These are phyloP conservation scores for Mimosa pudica DNA, from an alignment of 306 rosid species.

Conservation along the genomic window DNA sequence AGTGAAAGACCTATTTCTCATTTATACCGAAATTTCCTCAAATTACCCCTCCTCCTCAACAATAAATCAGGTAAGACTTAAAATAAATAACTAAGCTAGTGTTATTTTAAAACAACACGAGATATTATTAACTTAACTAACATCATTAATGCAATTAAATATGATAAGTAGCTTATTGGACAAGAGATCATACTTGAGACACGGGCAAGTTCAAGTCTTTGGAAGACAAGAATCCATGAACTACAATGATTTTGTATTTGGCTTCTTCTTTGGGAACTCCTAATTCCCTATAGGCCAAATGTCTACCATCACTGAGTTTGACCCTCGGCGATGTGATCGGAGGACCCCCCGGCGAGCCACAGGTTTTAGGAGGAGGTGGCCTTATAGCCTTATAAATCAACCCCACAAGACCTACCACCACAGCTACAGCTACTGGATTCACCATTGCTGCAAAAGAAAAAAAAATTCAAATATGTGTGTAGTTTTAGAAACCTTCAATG, in stretches of 20 bases:
- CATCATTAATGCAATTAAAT: too few species aligned
- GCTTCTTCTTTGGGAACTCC: slow-evolving; percentile 78
- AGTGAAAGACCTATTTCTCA: too few species aligned
- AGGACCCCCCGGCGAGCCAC: slow-evolving; percentile 73
- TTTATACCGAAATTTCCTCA: too few species aligned
- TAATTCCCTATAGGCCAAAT: slow-evolving; percentile 72
- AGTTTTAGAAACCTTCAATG: background rate
- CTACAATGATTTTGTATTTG: slow-evolving; percentile 59
- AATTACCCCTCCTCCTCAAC: too few species aligned
- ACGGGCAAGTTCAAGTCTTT: slow-evolving; percentile 55
- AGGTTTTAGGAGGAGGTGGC: slow-evolving; percentile 65
- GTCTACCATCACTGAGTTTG: slow-evolving; percentile 70
- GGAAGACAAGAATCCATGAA: slow-evolving; percentile 65
- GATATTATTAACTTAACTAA: too few species aligned
- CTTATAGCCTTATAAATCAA: slow-evolving; percentile 55
- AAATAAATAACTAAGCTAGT: too few species aligned
- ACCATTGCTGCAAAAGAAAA: slow-evolving; percentile 53
- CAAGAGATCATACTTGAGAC: slow-evolving; percentile 52
- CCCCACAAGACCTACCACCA: slow-evolving; percentile 56
- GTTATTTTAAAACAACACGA: too few species aligned
- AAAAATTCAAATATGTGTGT: background rate
- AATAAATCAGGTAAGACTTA: too few species aligned
- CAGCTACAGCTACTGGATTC: slow-evolving; percentile 51
- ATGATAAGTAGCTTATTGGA: background rate
- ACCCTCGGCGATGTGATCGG: slow-evolving; percentile 64